Evolutionary conservation across 805 yeast species (phyloP).

Genomic region (Alloascoidea africana): DNA sequence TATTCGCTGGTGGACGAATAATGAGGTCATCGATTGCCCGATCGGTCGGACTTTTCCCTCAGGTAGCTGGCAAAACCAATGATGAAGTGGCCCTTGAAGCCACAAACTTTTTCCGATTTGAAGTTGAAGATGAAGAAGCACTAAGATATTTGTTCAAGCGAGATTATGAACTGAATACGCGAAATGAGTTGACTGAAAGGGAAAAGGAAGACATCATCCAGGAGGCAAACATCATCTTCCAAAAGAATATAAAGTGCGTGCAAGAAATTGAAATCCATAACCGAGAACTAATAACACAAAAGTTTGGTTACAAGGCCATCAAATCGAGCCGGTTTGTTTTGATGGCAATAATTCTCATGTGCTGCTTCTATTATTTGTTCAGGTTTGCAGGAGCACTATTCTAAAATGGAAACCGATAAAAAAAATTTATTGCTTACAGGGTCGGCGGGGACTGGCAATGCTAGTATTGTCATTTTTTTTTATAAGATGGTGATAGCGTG

Average conservation of each 20-base stretch:
- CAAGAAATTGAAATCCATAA: slow-evolving; percentile 57
- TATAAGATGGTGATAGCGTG: too few relatives aligned
- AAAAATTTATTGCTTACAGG: too few relatives aligned
- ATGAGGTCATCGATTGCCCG: slow-evolving; percentile 51
- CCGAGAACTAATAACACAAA: slow-evolving; percentile 17
- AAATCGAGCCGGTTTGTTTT: background rate
- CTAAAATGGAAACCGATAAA: background rate
- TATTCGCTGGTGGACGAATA: slow-evolving; percentile 75
- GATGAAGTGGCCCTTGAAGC: slow-evolving; percentile 48
- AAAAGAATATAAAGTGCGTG: slow-evolving; percentile 43
- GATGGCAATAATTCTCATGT: background rate
- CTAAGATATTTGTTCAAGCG: slow-evolving; percentile 55
- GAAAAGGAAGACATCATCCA: slow-evolving; percentile 58
- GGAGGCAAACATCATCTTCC: slow-evolving; percentile 52
- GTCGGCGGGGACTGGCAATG: too few relatives aligned
- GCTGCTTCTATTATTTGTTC: background rate
- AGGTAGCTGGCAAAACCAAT: slow-evolving; percentile 47
- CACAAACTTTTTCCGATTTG: slow-evolving; percentile 58
- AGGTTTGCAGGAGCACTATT: background rate
- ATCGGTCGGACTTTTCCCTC: slow-evolving; percentile 64
- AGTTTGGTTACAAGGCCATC: slow-evolving; percentile 1
- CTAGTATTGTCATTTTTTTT: too few relatives aligned
- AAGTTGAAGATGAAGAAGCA: slow-evolving; percentile 49
- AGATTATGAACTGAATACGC: slow-evolving; percentile 64
- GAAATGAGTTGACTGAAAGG: slow-evolving; percentile 48